phyloP scores from a whole-genome alignment of 2,329 filamentous ascomycete species.

The Tothia fuscella region DNA sequence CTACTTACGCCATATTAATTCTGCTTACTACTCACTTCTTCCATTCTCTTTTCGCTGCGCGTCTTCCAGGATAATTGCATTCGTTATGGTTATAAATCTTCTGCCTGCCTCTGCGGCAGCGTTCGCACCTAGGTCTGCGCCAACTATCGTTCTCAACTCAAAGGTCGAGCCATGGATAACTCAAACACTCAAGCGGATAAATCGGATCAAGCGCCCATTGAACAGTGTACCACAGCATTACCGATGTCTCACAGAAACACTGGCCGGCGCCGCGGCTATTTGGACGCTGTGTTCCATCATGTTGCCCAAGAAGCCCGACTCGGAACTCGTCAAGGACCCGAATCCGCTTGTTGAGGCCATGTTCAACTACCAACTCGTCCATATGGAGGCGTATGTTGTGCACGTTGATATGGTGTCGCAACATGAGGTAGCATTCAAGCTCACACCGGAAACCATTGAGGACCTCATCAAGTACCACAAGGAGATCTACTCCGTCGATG shows the following conservation, averaged over 20 bases:
- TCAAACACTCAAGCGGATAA: conserved; percentile 90
- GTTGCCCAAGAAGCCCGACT: conserved; percentile 77
- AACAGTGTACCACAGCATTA: conserved; percentile 96
- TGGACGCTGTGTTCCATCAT: conserved; percentile 92
- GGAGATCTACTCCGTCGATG: conserved; percentile 84
- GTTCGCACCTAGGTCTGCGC: conserved; percentile 85
- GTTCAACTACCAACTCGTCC: conserved; percentile 85
- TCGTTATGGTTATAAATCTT: conserved; percentile 75
- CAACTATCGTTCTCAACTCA: conserved; percentile 85
- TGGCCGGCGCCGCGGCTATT: conserved; percentile 81
- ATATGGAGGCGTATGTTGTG: conserved; percentile 94
- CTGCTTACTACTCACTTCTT: conserved; percentile 15
- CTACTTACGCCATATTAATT: conserved; percentile 20
- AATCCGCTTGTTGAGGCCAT: conserved; percentile 77
- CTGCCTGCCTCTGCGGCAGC: conserved; percentile 91
- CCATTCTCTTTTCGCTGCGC: conserved; percentile 7
- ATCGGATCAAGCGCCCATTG: conserved; percentile 88
- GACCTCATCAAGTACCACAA: conserved; percentile 90
- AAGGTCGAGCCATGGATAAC: conserved; percentile 97
- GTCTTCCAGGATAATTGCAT: conserved; percentile 2
- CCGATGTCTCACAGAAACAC: conserved; percentile 84
- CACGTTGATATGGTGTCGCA: conserved; percentile 98
- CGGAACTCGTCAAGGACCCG: conserved; percentile 69
- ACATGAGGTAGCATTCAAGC: conserved; percentile 96
- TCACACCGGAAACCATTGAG: conserved; percentile 90